Conservation (phyloP, 2,329 filamentous ascomycete species). For the Aspergillus ochraceoroseus region DNA sequence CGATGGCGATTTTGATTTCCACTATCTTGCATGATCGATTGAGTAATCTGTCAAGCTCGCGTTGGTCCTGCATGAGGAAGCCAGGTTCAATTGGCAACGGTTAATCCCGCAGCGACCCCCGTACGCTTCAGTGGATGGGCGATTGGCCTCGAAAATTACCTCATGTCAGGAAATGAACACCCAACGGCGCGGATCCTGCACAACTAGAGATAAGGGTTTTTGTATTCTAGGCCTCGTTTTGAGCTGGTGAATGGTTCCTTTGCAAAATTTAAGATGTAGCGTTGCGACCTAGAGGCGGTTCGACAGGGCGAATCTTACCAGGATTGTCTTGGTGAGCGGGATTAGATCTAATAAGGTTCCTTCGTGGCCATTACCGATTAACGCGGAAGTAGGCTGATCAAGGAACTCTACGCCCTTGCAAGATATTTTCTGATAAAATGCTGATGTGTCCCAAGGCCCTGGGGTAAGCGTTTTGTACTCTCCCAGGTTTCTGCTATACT, state of each 20-base stretch:
- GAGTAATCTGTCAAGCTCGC: constrained; percentile 4
- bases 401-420: too few species aligned
- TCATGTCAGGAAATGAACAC: neutral
- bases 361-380: too few species aligned
- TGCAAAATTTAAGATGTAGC: neutral
- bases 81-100: constrained; percentile 11
- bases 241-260: neutral
- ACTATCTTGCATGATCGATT: constrained; percentile 1
- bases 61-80: neutral
- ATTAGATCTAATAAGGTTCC: too few species aligned
- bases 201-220: neutral
- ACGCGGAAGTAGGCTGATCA: too few species aligned
- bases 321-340: too few species aligned
- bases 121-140: neutral
- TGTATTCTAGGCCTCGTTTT: neutral
- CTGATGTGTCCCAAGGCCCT: too few species aligned
- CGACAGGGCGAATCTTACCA: too few species aligned
- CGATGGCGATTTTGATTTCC: neutral
- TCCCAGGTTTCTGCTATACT: too few species aligned
- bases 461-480: too few species aligned
- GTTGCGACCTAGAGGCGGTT: neutral
- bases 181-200: neutral
- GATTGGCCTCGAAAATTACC: constrained; percentile 8
- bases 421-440: too few species aligned
- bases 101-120: constrained; percentile 13